These are phyloP conservation scores for Hevea brasiliensis DNA, from an alignment of 345 rosid species.

Conservation along the genomic window DNA sequence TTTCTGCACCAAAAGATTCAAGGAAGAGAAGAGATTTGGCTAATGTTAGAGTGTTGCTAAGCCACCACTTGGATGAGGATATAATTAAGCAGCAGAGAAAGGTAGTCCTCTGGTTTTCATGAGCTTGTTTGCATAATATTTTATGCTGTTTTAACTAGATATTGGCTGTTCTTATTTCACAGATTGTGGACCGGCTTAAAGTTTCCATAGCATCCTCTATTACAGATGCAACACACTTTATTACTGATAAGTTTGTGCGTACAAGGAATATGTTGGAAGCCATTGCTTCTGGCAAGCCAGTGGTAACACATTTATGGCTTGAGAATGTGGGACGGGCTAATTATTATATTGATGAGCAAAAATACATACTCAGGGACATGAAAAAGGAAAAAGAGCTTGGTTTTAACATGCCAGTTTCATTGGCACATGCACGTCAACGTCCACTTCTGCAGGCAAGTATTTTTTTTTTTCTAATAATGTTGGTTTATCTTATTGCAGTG, in stretches of 20 bases:
- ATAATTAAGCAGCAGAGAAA: slow-evolving; percentile 72
- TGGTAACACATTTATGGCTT: slow-evolving; percentile 77
- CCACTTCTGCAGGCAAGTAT: slow-evolving; percentile 64
- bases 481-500: slow-evolving; percentile 11
- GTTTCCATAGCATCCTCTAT: slow-evolving; percentile 60
- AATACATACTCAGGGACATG: slow-evolving; percentile 56
- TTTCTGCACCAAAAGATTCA: slow-evolving; percentile 45
- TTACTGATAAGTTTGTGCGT: slow-evolving; percentile 64
- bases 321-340: slow-evolving; percentile 61
- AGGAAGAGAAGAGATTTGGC: slow-evolving; percentile 80
- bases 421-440: slow-evolving; percentile 51
- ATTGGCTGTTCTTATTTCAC: slow-evolving; percentile 22
- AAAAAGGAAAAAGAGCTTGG: slow-evolving; percentile 71
- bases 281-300: slow-evolving; percentile 69
- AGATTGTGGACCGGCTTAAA: slow-evolving; percentile 74
- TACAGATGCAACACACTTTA: slow-evolving; percentile 70
- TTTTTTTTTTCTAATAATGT: background rate
- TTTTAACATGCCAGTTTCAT: slow-evolving; percentile 60
- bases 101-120: slow-evolving; percentile 42
- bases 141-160: slow-evolving; percentile 14
- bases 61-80: slow-evolving; percentile 85
- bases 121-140: background rate
- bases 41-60: slow-evolving; percentile 62
- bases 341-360: slow-evolving; percentile 69
- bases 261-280: slow-evolving; percentile 85